phyloP scores from a whole-genome alignment of 2,329 filamentous ascomycete species.

The Colletotrichum spaethianum region DNA sequence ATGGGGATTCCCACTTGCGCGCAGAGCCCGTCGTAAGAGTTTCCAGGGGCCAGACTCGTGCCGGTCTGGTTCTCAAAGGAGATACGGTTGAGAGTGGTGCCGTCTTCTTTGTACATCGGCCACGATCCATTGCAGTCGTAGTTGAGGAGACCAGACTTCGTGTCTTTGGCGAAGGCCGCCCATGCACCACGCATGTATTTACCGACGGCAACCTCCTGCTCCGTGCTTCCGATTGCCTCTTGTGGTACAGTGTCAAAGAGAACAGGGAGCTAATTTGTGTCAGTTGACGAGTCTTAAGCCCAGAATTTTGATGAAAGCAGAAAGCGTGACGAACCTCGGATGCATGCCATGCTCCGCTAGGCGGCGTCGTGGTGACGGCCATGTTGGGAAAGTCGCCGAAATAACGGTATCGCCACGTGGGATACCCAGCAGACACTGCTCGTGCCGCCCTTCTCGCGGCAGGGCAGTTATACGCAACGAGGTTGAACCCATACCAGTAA shows the following conservation, averaged over 20 bases:
- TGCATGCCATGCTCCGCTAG: constrained; percentile 52
- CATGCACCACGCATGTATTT: constrained; percentile 55
- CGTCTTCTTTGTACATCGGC: constrained; percentile 42
- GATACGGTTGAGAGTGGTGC: constrained; percentile 46
- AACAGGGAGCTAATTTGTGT: constrained; percentile 44
- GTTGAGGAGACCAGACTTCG: constrained; percentile 48
- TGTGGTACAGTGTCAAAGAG: constrained; percentile 50
- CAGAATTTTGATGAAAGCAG: constrained; percentile 7
- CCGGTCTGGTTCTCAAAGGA: constrained; percentile 48
- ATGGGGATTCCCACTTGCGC: constrained; percentile 14
- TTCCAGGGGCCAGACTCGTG: constrained; percentile 43
- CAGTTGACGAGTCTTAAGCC: constrained; percentile 15
- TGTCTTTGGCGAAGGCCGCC: constrained; percentile 56
- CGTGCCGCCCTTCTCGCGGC: constrained; percentile 45
- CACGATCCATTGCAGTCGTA: constrained; percentile 47
- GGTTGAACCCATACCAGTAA: constrained; percentile 48
- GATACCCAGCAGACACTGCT: constrained; percentile 45
- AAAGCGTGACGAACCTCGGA: constrained; percentile 45
- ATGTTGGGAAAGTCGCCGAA: constrained; percentile 54
- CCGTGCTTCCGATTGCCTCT: constrained; percentile 42
- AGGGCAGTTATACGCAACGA: constrained; percentile 52
- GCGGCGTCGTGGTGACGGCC: constrained; percentile 45
- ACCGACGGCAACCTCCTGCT: constrained; percentile 48
- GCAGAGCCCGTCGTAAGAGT: constrained; percentile 35
- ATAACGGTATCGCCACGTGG: constrained; percentile 56